phyloP scores from a whole-genome alignment of 441 rosid genomes.

The Gossypium gossypioides region DNA sequence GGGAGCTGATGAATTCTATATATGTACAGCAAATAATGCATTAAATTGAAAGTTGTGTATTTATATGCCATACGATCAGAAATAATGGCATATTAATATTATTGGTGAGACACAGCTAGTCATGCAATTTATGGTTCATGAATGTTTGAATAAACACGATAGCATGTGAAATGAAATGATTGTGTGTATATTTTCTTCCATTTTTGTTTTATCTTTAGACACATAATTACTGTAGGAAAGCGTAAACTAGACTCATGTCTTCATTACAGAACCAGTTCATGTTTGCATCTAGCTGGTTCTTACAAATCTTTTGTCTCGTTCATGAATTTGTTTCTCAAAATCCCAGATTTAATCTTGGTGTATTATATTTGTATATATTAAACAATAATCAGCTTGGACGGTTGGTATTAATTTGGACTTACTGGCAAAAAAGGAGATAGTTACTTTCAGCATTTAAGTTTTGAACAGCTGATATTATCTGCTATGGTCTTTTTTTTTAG shows the following conservation, averaged over 20 bases:
- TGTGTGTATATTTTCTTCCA: not conserved
- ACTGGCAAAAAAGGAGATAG: not conserved
- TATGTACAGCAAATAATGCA: not conserved
- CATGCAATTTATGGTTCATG: not conserved
- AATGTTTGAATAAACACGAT: not conserved
- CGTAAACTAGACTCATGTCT: not conserved
- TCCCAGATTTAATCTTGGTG: not conserved
- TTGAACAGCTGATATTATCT: not conserved
- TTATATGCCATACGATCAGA: not conserved
- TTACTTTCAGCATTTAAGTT: conserved; percentile 3
- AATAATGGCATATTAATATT: not conserved
- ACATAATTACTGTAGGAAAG: not conserved
- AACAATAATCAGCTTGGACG: not conserved
- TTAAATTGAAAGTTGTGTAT: not conserved
- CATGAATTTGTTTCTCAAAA: not conserved
- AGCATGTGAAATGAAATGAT: not conserved
- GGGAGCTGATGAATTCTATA: not conserved
- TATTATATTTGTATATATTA: not conserved
- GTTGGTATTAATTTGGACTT: not conserved
- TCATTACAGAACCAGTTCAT: conserved; percentile 3
- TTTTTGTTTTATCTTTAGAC: not conserved
- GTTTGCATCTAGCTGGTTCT: not conserved
- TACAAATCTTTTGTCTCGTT: not conserved
- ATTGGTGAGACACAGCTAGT: conserved; percentile 1
- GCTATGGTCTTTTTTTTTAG: not conserved